These are phyloP conservation scores for Dipteronia dyeriana DNA, from an alignment of 345 rosid genomes.

Conservation along the genomic window DNA sequence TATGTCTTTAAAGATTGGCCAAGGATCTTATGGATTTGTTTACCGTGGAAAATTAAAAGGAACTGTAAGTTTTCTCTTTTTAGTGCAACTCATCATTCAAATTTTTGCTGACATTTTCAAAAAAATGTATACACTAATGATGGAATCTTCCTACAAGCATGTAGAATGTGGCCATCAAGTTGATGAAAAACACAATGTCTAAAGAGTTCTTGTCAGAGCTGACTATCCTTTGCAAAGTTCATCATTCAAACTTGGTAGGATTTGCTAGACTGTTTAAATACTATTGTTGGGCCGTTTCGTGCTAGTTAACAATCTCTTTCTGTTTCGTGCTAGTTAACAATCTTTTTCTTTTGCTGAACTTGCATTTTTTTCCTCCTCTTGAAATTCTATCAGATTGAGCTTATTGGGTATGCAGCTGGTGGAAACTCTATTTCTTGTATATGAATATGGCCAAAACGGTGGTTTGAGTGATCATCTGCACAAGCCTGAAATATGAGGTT, in stretches of 20 bases:
- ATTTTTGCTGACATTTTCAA: not conserved
- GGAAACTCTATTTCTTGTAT: slow-evolving; percentile 41
- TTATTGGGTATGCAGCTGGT: slow-evolving; percentile 39
- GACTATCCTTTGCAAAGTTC: slow-evolving; percentile 37
- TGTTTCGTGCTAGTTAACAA: not conserved
- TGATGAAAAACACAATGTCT: slow-evolving; percentile 39
- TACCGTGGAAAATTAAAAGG: slow-evolving; percentile 29
- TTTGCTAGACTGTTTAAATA: too few relatives aligned
- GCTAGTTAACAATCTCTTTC: not conserved
- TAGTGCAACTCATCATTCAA: not conserved
- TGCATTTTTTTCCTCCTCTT: not conserved
- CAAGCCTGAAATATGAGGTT: slow-evolving; percentile 21
- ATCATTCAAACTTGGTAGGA: slow-evolving; percentile 39
- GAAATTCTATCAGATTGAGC: slow-evolving; percentile 29
- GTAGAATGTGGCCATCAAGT: slow-evolving; percentile 47
- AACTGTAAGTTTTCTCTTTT: slow-evolving; percentile 18
- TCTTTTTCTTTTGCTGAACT: not conserved
- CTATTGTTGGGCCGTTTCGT: too few relatives aligned
- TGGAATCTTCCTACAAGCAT: not conserved
- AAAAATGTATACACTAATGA: not conserved
- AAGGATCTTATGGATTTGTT: slow-evolving; percentile 45
- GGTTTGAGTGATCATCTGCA: slow-evolving; percentile 39
- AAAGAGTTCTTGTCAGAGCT: slow-evolving; percentile 43
- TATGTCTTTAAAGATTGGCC: slow-evolving; percentile 31
- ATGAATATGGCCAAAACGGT: slow-evolving; percentile 43